These are phyloP conservation scores for Magnusiomyces suaveolens DNA, from an alignment of 1,139 yeast genomes.

Conservation along the genomic window DNA sequence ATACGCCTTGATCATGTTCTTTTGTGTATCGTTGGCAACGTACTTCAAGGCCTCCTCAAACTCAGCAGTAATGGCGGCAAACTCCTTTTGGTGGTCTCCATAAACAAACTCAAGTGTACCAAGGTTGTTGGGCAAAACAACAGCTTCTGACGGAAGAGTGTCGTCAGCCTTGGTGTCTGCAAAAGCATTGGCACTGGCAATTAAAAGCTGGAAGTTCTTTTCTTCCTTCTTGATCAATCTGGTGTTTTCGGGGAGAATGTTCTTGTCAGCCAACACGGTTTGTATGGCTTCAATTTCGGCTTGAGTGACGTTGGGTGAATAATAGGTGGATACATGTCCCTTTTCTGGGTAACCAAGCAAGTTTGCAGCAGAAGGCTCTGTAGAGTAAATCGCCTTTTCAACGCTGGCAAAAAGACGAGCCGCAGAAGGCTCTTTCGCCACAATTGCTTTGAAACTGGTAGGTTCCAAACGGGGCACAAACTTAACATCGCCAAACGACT, in stretches of 20 bases:
- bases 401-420: conserved; percentile 38
- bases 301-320: conserved; percentile 46
- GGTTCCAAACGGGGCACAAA: conserved; percentile 56
- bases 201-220: conserved; percentile 24
- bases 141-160: not conserved
- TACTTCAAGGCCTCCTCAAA: conserved; percentile 48
- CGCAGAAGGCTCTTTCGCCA: conserved; percentile 29
- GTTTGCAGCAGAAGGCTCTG: conserved; percentile 38
- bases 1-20: conserved; percentile 53
- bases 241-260: conserved; percentile 76
- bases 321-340: conserved; percentile 69
- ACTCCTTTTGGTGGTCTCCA: conserved; percentile 69
- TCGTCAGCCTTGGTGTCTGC: conserved; percentile 2
- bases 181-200: conserved; percentile 26
- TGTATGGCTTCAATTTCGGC: conserved; percentile 59
- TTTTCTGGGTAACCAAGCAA: conserved; percentile 70
- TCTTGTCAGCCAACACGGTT: conserved; percentile 48
- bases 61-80: conserved; percentile 47
- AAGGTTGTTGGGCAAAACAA: conserved; percentile 21
- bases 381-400: conserved; percentile 43
- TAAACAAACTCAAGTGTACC: conserved; percentile 45
- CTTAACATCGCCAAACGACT: conserved; percentile 82
- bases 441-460: conserved; percentile 25
- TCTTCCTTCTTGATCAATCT: conserved; percentile 42
- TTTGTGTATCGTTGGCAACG: conserved; percentile 68